Conservation (phyloP, 2,329 filamentous ascomycete species). For the Aureobasidium musti region DNA sequence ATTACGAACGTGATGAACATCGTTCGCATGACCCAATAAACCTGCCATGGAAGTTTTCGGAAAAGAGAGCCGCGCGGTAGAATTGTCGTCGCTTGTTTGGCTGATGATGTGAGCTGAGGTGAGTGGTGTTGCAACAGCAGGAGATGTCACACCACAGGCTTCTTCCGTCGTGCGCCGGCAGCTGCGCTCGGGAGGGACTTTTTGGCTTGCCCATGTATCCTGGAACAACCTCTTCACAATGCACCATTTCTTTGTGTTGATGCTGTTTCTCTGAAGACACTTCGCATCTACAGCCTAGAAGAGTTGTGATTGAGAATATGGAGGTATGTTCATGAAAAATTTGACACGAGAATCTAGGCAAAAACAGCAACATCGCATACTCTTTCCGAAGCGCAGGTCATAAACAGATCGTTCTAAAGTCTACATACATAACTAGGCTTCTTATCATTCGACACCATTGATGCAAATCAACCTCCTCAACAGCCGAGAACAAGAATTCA, state of each 20-base stretch:
- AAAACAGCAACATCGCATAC: not conserved
- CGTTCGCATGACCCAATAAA: not conserved
- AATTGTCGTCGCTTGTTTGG: not conserved
- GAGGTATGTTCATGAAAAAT: too few relatives aligned
- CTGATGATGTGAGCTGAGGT: not conserved
- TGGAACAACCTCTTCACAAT: too few relatives aligned
- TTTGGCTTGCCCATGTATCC: not conserved
- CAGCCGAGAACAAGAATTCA: too few relatives aligned
- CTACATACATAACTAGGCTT: too few relatives aligned
- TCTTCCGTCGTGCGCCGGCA: not conserved
- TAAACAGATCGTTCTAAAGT: too few relatives aligned
- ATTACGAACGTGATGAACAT: not conserved
- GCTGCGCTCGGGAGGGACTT: not conserved
- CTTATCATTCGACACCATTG: too few relatives aligned
- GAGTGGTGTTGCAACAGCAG: not conserved
- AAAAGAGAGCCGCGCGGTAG: not conserved
- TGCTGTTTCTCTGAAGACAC: not conserved
- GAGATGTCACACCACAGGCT: conserved; percentile 17
- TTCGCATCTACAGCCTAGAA: not conserved
- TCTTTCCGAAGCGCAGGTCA: not conserved
- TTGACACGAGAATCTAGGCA: not conserved
- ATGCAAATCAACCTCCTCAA: too few relatives aligned
- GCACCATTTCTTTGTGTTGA: not conserved
- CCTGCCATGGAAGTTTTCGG: not conserved
- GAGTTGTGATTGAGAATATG: not conserved